Evolutionary conservation across 2,329 filamentous ascomycete genomes (phyloP).

Genomic region (Pezicula radicicola): DNA sequence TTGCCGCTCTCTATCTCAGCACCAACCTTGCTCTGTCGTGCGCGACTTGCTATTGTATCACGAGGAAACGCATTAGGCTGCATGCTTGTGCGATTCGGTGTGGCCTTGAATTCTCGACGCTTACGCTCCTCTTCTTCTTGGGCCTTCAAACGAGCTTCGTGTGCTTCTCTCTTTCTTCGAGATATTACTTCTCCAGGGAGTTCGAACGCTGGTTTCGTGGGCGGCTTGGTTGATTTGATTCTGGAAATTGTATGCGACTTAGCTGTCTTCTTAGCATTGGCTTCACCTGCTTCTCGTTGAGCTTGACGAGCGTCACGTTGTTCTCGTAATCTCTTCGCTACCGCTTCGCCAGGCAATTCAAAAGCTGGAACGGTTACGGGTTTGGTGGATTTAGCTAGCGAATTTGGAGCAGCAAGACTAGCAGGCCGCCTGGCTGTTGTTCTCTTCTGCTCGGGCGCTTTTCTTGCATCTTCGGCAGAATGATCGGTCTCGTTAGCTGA

Average conservation of each 20-base stretch:
- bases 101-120: conserved; percentile 62
- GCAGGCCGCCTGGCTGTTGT: conserved; percentile 32
- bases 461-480: background rate
- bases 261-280: conserved; percentile 30
- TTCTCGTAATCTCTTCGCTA: conserved; percentile 55
- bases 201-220: conserved; percentile 56
- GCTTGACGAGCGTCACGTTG: conserved; percentile 53
- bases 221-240: conserved; percentile 48
- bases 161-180: conserved; percentile 46
- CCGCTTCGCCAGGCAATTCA: conserved; percentile 60
- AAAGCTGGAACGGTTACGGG: conserved; percentile 52
- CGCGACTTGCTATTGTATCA: conserved; percentile 56
- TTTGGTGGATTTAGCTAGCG: conserved; percentile 49
- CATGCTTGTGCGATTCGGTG: conserved; percentile 47
- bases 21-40: conserved; percentile 44
- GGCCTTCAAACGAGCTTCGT: conserved; percentile 50
- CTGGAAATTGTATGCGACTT: conserved; percentile 33
- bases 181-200: conserved; percentile 59
- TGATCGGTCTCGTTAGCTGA: background rate
- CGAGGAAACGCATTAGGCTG: conserved; percentile 40
- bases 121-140: conserved; percentile 59
- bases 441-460: conserved; percentile 22
- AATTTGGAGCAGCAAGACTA: conserved; percentile 38
- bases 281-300: conserved; percentile 24
- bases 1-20: conserved; percentile 21